Percentiles rank a stretch among this genome's conserved stretches.
Evolutionary conservation across 345 rosid genomes (phyloP).

Genomic region (Physaria fendleri): DNA sequence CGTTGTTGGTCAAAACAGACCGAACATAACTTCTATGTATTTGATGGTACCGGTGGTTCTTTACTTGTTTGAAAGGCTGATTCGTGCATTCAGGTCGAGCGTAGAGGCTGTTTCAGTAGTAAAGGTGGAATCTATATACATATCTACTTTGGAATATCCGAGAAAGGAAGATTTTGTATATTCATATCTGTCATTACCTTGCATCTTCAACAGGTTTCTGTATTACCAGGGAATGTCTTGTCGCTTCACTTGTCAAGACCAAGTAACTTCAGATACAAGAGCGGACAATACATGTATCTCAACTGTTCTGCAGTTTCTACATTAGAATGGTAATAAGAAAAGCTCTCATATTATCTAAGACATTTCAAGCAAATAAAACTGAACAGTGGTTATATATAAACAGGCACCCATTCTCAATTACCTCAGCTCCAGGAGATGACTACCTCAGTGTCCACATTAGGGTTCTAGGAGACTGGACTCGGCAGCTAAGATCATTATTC

Average conservation of each 20-base stretch:
- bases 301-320: constrained; percentile 76
- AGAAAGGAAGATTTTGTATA: not conserved
- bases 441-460: constrained; percentile 73
- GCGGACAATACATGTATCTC: constrained; percentile 79
- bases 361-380: not conserved
- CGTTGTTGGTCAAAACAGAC: too few relatives aligned
- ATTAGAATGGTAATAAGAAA: constrained; percentile 56
- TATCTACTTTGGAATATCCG: not conserved
- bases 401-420: constrained; percentile 91
- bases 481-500: constrained; percentile 49
- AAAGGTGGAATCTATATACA: constrained; percentile 36
- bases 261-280: constrained; percentile 58
- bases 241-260: constrained; percentile 75
- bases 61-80: constrained; percentile 54
- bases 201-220: constrained; percentile 46
- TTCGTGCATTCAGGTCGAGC: constrained; percentile 61
- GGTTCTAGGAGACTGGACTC: constrained; percentile 75
- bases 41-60: constrained; percentile 53
- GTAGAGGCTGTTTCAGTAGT: constrained; percentile 52
- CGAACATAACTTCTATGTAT: too few relatives aligned
- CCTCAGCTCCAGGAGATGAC: constrained; percentile 78
- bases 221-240: constrained; percentile 72
- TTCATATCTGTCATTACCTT: not conserved
- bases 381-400: not conserved
- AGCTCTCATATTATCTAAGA: not conserved